phyloP scores from a whole-genome alignment of 1,284 basidiomycete genomes.

The Cystobasidium slooffiae region DNA sequence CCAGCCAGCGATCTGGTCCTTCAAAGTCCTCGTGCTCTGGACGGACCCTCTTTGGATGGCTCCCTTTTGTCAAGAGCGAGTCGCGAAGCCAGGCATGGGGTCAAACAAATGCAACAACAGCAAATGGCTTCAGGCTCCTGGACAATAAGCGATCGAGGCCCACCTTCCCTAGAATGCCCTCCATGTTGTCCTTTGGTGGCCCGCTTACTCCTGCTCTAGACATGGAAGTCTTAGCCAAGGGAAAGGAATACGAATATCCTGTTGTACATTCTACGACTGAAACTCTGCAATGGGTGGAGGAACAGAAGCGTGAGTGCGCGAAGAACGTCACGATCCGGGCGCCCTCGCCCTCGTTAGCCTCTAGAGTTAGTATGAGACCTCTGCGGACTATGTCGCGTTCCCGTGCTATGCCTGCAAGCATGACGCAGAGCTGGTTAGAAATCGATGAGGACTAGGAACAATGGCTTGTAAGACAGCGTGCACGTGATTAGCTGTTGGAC shows the following conservation, averaged over 20 bases:
- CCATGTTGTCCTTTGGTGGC: neutral
- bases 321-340: neutral
- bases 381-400: neutral
- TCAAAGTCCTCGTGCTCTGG: no score
- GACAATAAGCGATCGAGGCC: no score
- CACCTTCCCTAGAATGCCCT: neutral
- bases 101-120: no score
- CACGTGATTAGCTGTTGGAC: neutral
- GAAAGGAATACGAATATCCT: neutral
- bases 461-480: neutral
- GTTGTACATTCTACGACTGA: neutral
- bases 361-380: conserved; percentile 1
- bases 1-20: neutral
- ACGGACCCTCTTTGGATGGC: no score
- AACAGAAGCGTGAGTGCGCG: neutral
- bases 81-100: no score
- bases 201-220: neutral
- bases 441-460: conserved; percentile 16
- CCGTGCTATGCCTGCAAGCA: neutral
- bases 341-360: neutral
- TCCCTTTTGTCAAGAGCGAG: no score
- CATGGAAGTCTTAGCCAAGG: neutral
- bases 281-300: conserved; percentile 14
- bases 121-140: no score
- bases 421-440: conserved; percentile 35